These are phyloP conservation scores for Fusarium tupiense DNA, from an alignment of 2,329 filamentous ascomycete species.

Conservation along the genomic window DNA sequence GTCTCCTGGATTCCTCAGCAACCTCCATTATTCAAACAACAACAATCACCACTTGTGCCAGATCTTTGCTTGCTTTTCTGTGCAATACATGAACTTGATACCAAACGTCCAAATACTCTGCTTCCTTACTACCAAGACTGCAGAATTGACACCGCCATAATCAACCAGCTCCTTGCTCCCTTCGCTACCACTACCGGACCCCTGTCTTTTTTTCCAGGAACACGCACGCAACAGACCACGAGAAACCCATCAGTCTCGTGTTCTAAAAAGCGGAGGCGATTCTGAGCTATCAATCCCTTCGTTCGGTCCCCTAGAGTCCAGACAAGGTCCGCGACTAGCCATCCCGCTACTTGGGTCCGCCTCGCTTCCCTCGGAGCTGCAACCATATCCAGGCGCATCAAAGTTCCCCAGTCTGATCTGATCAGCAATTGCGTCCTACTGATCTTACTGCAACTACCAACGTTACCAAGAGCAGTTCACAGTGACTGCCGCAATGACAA, in stretches of 20 bases:
- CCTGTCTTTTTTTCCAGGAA: conserved; percentile 24
- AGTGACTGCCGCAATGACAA: conserved; percentile 42
- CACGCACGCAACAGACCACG: conserved; percentile 20
- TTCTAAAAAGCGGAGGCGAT: conserved; percentile 32
- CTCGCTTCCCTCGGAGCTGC: conserved; percentile 15
- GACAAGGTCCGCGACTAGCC: conserved; percentile 28
- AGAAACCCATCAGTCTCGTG: conserved; percentile 33
- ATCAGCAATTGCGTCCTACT: neutral
- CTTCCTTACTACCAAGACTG: neutral
- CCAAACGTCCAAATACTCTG: neutral
- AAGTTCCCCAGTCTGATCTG: neutral
- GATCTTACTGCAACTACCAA: neutral
- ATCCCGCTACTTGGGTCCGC: conserved; percentile 27
- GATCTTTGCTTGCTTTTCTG: neutral
- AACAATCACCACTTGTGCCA: conserved; percentile 6
- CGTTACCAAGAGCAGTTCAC: neutral
- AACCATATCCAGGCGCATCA: conserved; percentile 21
- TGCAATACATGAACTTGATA: conserved; percentile 28
- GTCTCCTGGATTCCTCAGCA: conserved; percentile 20
- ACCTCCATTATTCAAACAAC: conserved; percentile 10
- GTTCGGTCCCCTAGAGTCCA: conserved; percentile 12
- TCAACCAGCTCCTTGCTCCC: conserved; percentile 2
- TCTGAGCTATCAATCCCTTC: conserved; percentile 18
- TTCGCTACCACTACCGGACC: conserved; percentile 6
- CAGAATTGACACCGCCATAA: conserved; percentile 28